Percentiles rank a stretch among this genome's conserved stretches.
Conservation (phyloP, 768 basidiomycete species). For the Pulveroboletus sp. region DNA sequence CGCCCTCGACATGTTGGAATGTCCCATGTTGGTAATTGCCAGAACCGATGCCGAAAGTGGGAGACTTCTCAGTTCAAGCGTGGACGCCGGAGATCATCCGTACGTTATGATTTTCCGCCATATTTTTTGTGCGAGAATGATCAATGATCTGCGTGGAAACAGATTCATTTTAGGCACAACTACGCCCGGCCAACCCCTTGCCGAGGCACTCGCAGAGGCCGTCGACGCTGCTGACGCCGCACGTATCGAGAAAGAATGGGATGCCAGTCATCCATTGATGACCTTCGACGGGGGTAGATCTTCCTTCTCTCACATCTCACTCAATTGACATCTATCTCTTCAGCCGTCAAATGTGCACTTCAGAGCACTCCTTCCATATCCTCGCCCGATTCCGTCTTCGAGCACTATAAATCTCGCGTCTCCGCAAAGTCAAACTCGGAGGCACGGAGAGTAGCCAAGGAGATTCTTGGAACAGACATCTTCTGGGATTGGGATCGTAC, state of each 20-base stretch:
- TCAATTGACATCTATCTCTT: not conserved
- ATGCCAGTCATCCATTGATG: slow-evolving; percentile 58
- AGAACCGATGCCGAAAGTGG: slow-evolving; percentile 91
- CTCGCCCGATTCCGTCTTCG: slow-evolving; percentile 42
- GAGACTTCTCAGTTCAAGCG: slow-evolving; percentile 77
- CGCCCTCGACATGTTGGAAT: slow-evolving; percentile 87
- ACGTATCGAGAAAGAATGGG: slow-evolving; percentile 74
- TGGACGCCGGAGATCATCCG: slow-evolving; percentile 77
- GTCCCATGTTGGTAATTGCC: slow-evolving; percentile 85
- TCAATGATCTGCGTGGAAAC: slow-evolving; percentile 10
- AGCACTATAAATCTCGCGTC: slow-evolving; percentile 57
- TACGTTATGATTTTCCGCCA: slow-evolving; percentile 30
- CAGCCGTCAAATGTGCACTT: slow-evolving; percentile 26
- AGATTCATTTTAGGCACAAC: slow-evolving; percentile 70
- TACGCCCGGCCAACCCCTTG: slow-evolving; percentile 48
- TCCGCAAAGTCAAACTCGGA: slow-evolving; percentile 69
- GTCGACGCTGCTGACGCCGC: slow-evolving; percentile 69
- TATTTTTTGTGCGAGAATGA: slow-evolving; percentile 3
- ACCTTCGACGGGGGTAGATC: slow-evolving; percentile 81
- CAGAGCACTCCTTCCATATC: slow-evolving; percentile 19
- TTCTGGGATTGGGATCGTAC: slow-evolving; percentile 88
- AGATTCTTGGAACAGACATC: slow-evolving; percentile 61
- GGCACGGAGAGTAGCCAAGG: slow-evolving; percentile 68
- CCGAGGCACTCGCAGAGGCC: slow-evolving; percentile 68
- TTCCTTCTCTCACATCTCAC: slow-evolving; percentile 44